phyloP scores from a whole-genome alignment of 2,329 filamentous ascomycete species.

The Ceratocystis alfenasii region DNA sequence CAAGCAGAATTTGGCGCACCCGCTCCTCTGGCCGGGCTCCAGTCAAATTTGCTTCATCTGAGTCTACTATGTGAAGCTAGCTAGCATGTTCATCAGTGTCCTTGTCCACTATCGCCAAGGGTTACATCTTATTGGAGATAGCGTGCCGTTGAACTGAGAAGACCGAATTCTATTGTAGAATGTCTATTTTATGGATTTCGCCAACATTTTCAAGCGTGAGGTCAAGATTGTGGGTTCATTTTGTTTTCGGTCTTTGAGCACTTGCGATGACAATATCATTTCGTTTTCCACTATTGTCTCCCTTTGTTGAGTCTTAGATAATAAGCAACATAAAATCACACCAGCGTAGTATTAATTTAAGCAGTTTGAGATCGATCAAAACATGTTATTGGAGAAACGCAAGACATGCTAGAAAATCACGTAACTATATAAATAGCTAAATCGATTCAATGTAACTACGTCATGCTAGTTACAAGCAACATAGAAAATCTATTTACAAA shows the following conservation, averaged over 20 bases:
- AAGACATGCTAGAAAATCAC: neutral
- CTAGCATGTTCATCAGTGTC: neutral
- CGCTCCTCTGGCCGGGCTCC: neutral
- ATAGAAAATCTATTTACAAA: neutral
- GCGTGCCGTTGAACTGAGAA: too few relatives aligned
- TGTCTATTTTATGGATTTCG: neutral
- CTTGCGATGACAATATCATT: neutral
- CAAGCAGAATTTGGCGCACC: slow-evolving; percentile 14
- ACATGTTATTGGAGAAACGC: neutral
- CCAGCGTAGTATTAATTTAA: slow-evolving; percentile 5
- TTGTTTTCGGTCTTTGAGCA: neutral
- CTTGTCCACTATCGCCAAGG: neutral
- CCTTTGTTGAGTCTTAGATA: neutral
- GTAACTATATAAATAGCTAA: neutral
- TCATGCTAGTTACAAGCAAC: neutral
- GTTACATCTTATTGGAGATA: neutral
- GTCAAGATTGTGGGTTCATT: neutral
- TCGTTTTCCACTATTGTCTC: neutral
- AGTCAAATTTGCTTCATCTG: neutral
- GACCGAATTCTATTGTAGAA: too few relatives aligned
- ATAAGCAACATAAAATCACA: neutral
- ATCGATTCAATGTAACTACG: neutral
- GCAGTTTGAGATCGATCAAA: neutral
- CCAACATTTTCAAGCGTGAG: neutral
- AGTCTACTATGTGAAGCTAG: slow-evolving; percentile 1